Base-by-base conservation (phyloP, 2,329 filamentous ascomycete genomes). In the Chalaropsis ovoidea region DNA sequence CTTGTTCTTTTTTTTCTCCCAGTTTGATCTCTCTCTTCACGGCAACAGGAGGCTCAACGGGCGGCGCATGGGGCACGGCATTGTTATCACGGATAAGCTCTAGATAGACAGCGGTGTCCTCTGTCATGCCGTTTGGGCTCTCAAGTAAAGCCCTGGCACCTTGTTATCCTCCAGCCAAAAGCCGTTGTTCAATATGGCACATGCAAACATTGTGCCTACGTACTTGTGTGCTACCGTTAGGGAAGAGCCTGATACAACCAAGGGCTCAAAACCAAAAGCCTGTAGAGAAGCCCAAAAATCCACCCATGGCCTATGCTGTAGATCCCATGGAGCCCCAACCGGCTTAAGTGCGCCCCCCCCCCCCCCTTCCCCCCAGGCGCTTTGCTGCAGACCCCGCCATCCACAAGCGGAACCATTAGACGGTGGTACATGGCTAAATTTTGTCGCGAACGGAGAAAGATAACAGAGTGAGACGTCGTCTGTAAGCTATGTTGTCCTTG, bases 331-430 rank as follows among this genome's bases (percentile, higher is more conserved):
- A 35, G 15, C 17, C 52, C 52, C 35, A 56, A 56, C 27, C 43
- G 43, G 43, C 15, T 47, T n/a, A 47, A n/a, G 15, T 47, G 43
- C 35, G 3, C 31, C 7, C 31, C 31, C 31, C 45, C 45, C 15
- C n/a, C 43, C 19, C 45, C 45, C 45, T 17, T n/a, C 13, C 19
- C 15, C 11, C 15, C n/a, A 56, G 24, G 24, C 10, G 15, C 24
- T 4, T 13, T 56, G 10, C 52, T 31, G 15, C 52, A 56, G 27
- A 27, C 15, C 24, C 11, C 24, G 22, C 35, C 35, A 11, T 31
- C 52, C 52, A 56, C 52, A 56, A 56, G 52, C 52, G 52, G 52
- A 56, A 17, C 52, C 52, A 56, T 56, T 56, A 56, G 52, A 56
- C 24, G 52, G 24, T 31, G 22, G 52, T 19, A 56, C 52, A 56